Percentiles rank a stretch among this genome's conserved stretches.
phyloP scores from a whole-genome alignment of 2,329 filamentous ascomycete species.

The Sclerotinia borealis region DNA sequence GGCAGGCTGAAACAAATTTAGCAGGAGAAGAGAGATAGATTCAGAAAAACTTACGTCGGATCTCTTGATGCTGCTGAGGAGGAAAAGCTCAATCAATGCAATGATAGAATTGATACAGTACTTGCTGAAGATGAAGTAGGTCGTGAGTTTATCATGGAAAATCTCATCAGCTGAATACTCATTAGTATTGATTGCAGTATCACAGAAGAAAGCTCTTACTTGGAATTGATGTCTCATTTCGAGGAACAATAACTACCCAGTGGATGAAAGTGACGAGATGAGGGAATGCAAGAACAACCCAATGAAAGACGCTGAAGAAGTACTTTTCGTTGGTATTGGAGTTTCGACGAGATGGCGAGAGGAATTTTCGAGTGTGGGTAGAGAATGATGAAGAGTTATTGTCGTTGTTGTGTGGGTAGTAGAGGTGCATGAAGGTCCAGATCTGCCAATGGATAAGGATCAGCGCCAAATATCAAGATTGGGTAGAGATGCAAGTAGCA shows the following conservation, averaged over 20 bases:
- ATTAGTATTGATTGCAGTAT: constrained; percentile 12
- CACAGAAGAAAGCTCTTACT: constrained; percentile 11
- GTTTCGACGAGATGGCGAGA: constrained; percentile 26
- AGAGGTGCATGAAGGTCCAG: constrained; percentile 33
- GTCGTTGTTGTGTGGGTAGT: constrained; percentile 28
- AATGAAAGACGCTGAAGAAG: constrained; percentile 33
- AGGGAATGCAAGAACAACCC: constrained; percentile 27
- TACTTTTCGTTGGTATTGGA: constrained; percentile 23
- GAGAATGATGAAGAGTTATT: constrained; percentile 14
- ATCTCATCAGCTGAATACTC: constrained; percentile 17
- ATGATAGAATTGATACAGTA: constrained; percentile 27
- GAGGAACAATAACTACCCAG: constrained; percentile 30
- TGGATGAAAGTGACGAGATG: constrained; percentile 28
- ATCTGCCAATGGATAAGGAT: constrained; percentile 17
- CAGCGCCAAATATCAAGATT: background rate
- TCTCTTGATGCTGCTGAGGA: constrained; percentile 31
- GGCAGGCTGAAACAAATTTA: constrained; percentile 23
- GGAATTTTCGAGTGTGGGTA: constrained; percentile 19
- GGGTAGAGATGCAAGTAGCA: background rate
- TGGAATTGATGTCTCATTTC: constrained; percentile 20
- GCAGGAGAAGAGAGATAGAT: constrained; percentile 1
- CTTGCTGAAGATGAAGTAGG: constrained; percentile 28
- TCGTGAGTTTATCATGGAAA: constrained; percentile 21
- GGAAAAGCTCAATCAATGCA: constrained; percentile 31
- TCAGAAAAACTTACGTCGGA: constrained; percentile 24